These are phyloP conservation scores for Pseudisothecium myosuroides DNA, from an alignment of 225 moss, liverwort and hornwort genomes.

Conservation along the genomic window DNA sequence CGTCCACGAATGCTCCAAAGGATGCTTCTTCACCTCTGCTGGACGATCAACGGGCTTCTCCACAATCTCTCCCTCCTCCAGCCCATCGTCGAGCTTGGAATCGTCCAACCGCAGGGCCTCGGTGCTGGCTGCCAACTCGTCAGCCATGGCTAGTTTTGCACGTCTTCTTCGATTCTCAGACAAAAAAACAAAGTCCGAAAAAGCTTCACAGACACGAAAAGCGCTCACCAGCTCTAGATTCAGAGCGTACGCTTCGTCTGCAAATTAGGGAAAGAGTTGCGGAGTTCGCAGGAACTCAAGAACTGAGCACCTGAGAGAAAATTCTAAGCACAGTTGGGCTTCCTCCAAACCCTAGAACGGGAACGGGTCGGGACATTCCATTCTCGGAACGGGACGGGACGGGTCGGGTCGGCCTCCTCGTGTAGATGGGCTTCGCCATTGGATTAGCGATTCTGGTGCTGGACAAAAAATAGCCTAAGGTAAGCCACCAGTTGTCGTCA, in stretches of 20 bases:
- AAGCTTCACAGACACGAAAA: not conserved
- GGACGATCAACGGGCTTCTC: not conserved
- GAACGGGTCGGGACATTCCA: not conserved
- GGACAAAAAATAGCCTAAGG: not conserved
- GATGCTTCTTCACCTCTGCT: slow-evolving; percentile 38
- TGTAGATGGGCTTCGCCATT: no score
- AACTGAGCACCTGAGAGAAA: not conserved
- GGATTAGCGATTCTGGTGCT: not conserved
- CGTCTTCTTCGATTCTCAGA: not conserved
- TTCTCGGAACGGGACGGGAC: not conserved
- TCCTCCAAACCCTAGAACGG: not conserved
- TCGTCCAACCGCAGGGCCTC: slow-evolving; percentile 9
- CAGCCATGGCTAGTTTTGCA: not conserved
- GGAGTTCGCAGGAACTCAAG: not conserved
- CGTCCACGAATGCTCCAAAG: slow-evolving; percentile 72
- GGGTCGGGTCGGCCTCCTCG: not conserved
- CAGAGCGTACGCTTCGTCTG: not conserved
- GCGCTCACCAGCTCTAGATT: not conserved
- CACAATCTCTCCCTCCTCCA: slow-evolving; percentile 21
- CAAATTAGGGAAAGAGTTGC: not conserved
- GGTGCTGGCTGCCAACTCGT: slow-evolving; percentile 1
- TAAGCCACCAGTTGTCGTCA: not conserved
- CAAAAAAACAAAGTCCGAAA: not conserved
- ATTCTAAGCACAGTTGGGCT: not conserved
- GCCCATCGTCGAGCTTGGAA: slow-evolving; percentile 1